phyloP scores from a whole-genome alignment of 495 filamentous ascomycete species.

The Cairneyella variabilis region DNA sequence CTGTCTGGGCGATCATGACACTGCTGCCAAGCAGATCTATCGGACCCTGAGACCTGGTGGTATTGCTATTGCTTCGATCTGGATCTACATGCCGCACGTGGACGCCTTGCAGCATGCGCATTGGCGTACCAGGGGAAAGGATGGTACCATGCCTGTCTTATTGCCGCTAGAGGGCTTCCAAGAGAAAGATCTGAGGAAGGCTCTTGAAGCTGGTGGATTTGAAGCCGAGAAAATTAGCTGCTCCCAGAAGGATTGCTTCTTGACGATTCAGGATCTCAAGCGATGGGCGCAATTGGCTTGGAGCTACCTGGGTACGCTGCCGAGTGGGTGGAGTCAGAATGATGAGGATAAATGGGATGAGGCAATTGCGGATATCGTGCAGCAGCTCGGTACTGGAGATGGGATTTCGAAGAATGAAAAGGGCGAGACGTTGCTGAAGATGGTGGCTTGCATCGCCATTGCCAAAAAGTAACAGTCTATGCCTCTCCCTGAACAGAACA shows the following conservation, averaged over 20 bases:
- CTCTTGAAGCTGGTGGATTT: constrained; percentile 10
- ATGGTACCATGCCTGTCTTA: constrained; percentile 11
- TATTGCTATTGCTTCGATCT: constrained; percentile 23
- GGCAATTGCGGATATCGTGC: constrained; percentile 21
- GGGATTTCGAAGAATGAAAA: background rate
- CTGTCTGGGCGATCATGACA: constrained; percentile 8
- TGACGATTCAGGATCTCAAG: constrained; percentile 17
- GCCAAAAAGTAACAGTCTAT: constrained; percentile 8
- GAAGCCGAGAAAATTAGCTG: constrained; percentile 1
- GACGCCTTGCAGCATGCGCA: constrained; percentile 17
- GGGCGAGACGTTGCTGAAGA: constrained; percentile 10
- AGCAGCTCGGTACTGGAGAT: constrained; percentile 12
- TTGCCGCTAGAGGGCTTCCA: background rate
- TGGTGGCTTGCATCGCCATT: constrained; percentile 18
- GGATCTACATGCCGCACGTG: constrained; percentile 21
- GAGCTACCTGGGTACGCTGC: constrained; percentile 21
- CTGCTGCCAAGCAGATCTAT: constrained; percentile 24
- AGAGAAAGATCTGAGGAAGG: background rate
- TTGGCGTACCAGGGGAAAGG: constrained; percentile 12
- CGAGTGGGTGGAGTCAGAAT: constrained; percentile 16
- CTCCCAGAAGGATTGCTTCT: background rate
- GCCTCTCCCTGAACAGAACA: too few species aligned
- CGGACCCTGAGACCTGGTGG: constrained; percentile 29
- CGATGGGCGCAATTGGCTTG: constrained; percentile 22
- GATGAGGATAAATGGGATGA: constrained; percentile 34